Evolutionary conservation across 78 protist genomes (phyloP).

Genomic region (Blattamonas nauphoetae): DNA sequence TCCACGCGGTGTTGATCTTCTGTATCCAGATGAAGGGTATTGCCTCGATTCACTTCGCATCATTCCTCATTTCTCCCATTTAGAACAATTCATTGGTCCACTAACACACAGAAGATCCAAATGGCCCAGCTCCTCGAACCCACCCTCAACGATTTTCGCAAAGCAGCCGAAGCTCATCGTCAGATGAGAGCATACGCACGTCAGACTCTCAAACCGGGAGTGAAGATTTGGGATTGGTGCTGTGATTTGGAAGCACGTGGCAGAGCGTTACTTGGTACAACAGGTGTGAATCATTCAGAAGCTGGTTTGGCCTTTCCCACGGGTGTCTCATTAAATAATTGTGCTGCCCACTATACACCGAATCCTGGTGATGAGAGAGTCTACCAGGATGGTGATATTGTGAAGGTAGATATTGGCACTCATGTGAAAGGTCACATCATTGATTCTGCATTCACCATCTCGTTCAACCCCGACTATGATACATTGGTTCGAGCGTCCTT

Average conservation of each 20-base stretch:
- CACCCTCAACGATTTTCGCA: neutral
- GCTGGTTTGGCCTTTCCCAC: constrained; percentile 39
- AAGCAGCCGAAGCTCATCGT: constrained; percentile 23
- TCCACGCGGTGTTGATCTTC: no score
- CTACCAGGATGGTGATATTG: constrained; percentile 1
- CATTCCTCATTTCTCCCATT: no score
- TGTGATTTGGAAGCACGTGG: constrained; percentile 3
- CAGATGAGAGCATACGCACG: constrained; percentile 15
- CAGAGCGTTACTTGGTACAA: neutral
- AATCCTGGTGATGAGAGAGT: constrained; percentile 25
- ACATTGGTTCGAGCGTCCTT: neutral
- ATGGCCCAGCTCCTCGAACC: no score
- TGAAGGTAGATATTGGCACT: constrained; percentile 28
- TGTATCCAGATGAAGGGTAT: no score
- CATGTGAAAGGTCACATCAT: constrained; percentile 27
- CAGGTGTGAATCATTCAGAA: neutral
- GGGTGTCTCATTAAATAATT: constrained; percentile 28
- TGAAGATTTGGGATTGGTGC: neutral
- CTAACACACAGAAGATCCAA: no score
- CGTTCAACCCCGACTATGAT: neutral
- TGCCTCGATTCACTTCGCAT: no score
- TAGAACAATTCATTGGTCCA: no score
- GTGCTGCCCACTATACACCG: constrained; percentile 34
- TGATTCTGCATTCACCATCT: constrained; percentile 27
- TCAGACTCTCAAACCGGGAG: neutral